Evolutionary conservation across 495 filamentous ascomycete species (phyloP).

Genomic region (Daldinia loculata): DNA sequence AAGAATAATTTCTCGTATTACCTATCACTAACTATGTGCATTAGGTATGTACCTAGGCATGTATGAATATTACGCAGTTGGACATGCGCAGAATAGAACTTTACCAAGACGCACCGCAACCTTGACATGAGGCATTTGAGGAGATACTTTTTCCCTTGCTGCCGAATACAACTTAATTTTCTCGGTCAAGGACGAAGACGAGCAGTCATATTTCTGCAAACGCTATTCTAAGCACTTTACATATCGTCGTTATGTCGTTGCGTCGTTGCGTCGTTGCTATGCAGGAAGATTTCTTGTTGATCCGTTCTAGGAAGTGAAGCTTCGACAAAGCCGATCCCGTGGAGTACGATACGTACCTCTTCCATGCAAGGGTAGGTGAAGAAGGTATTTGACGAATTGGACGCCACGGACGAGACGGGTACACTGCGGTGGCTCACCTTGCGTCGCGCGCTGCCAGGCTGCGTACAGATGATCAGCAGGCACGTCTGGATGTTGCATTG

Average conservation of each 20-base stretch:
- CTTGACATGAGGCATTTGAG: slow-evolving; percentile 27
- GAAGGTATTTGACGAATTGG: slow-evolving; percentile 34
- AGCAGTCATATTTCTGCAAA: slow-evolving; percentile 6
- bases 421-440: slow-evolving; percentile 22
- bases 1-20: slow-evolving; percentile 6
- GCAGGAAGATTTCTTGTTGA: slow-evolving; percentile 17
- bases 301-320: slow-evolving; percentile 23
- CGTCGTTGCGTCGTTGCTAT: neutral
- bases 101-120: slow-evolving; percentile 21
- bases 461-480: slow-evolving; percentile 39
- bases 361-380: slow-evolving; percentile 18
- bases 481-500: slow-evolving; percentile 42
- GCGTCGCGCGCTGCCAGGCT: slow-evolving; percentile 5
- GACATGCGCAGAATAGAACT: slow-evolving; percentile 25
- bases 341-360: slow-evolving; percentile 3
- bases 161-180: slow-evolving; percentile 29
- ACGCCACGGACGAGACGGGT: slow-evolving; percentile 17
- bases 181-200: slow-evolving; percentile 8
- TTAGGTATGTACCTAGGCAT: neutral
- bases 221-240: neutral
- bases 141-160: slow-evolving; percentile 28
- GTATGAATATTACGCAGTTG: slow-evolving; percentile 1
- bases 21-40: neutral
- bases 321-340: slow-evolving; percentile 11
- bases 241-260: neutral